Percentiles rank a stretch among this genome's conserved stretches.
These are phyloP conservation scores for Lepiota brunneoincarnata DNA, from an alignment of 768 basidiomycete genomes.

Conservation along the genomic window DNA sequence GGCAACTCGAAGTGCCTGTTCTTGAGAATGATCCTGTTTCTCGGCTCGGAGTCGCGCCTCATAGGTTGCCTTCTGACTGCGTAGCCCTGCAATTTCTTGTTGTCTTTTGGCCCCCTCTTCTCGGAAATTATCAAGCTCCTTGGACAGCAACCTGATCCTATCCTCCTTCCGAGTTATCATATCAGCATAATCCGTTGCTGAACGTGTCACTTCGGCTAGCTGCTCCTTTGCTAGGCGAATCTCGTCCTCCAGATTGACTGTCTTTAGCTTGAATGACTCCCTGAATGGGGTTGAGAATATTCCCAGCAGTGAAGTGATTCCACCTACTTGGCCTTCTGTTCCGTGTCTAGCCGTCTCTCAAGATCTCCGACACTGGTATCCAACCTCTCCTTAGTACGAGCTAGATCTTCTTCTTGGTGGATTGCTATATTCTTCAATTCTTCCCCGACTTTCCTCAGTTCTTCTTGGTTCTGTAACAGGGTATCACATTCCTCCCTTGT, in stretches of 20 bases:
- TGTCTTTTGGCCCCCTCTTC: constrained; percentile 50
- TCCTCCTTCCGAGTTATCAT: constrained; percentile 79
- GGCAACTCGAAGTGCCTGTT: constrained; percentile 47
- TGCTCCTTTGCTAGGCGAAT: constrained; percentile 74
- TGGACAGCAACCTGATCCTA: constrained; percentile 52
- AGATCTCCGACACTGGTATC: constrained; percentile 64
- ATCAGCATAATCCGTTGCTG: constrained; percentile 69
- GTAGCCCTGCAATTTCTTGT: constrained; percentile 65
- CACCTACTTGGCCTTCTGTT: constrained; percentile 58
- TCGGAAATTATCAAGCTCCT: constrained; percentile 53
- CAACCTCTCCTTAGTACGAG: constrained; percentile 70
- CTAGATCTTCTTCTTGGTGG: constrained; percentile 80
- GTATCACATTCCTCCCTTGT: constrained; percentile 59
- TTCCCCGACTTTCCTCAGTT: constrained; percentile 61
- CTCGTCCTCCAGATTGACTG: constrained; percentile 63
- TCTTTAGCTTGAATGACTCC: constrained; percentile 58
- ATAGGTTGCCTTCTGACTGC: constrained; percentile 65
- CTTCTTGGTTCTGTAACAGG: constrained; percentile 56
- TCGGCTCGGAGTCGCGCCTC: constrained; percentile 59
- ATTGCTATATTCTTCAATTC: constrained; percentile 66
- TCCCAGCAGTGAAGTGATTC: constrained; percentile 18
- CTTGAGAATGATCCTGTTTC: constrained; percentile 48
- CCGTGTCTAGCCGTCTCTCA: constrained; percentile 66
- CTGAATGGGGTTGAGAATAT: constrained; percentile 32
- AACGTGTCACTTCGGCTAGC: constrained; percentile 72